Evolutionary conservation across 306 rosid genomes (phyloP).

Genomic region (Begonia fuchsioides): DNA sequence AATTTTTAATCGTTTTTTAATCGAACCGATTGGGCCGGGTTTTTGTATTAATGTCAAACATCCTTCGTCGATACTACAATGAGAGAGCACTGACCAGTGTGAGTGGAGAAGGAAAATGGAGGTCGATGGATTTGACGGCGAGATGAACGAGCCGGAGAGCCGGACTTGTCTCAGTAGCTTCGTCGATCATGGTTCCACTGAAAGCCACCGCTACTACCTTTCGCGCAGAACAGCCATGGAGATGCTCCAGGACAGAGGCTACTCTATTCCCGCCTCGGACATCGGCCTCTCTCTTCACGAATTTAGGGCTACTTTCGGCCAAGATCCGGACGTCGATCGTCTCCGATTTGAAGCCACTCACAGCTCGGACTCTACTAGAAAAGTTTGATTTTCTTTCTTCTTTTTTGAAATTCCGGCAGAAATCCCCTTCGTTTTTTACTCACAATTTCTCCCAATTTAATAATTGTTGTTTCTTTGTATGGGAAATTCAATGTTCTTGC

Average conservation of each 20-base stretch:
- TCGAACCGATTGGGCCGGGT: no score
- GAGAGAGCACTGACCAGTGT: no score
- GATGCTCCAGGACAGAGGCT: constrained; percentile 89
- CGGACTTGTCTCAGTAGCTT: constrained; percentile 34
- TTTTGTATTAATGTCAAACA: no score
- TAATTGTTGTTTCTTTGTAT: no score
- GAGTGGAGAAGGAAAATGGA: constrained; percentile 4
- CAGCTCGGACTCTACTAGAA: constrained; percentile 41
- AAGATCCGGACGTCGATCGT: constrained; percentile 39
- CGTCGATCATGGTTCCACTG: constrained; percentile 42
- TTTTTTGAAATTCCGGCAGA: neutral
- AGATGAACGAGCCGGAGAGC: constrained; percentile 6
- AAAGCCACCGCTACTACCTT: constrained; percentile 58
- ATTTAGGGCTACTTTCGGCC: constrained; percentile 44
- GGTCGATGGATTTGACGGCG: constrained; percentile 6
- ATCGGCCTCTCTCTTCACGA: constrained; percentile 44
- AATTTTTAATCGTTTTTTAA: no score
- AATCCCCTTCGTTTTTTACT: no score
- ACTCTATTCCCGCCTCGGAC: constrained; percentile 32
- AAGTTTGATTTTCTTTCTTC: constrained; percentile 14
- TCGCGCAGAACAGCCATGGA: constrained; percentile 60
- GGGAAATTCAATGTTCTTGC: no score
- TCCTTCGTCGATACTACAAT: no score
- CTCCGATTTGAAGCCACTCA: constrained; percentile 58
- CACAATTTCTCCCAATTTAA: no score